Base-by-base conservation (phyloP, 305 asterid species). In the Solanum hybrid region DNA sequence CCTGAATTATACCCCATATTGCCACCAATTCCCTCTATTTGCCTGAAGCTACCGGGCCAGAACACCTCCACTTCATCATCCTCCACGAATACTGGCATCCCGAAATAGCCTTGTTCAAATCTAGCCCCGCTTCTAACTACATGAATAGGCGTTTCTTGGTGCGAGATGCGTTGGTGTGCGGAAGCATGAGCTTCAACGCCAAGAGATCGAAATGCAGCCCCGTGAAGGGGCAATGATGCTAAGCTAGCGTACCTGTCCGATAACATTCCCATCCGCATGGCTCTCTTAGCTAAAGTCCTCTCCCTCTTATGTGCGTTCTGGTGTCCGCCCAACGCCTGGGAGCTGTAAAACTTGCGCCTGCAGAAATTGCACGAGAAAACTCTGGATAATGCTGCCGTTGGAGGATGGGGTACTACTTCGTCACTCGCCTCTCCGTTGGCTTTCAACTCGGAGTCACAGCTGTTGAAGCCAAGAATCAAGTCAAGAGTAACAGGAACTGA, bases 231-330 rank as follows among this genome's bases (percentile, higher is more conserved):
- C 12, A 97, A 95, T 1, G 99, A 94, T 2, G 98, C 97, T 71
- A 97, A 89, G 89, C 97, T 97, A 2, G 99, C 96, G 35, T 94
- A 95, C 85, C 97, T 90, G 57, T 95, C 98, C 11, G 98, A 94
- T 40, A 95, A 91, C 95, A 96, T 94, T 42, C 96, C 98, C 97
- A 97, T 93, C 18, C 97, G 86, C 97, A 96, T 94, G 2, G 98
- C 99, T 90, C 98, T 89, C 91, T 96, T 97, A 0, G 98, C 99
- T 1, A 97, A 91, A 4, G 98, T 95, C 89, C 99, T 88, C 90
- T 97, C 99, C 61, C 99, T 92, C 90, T 97, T 97, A 91, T 97
- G 99, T 5, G 99, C 98, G 11, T 97, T 97, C 79, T 97, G 99
- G 89, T 97, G 99, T 1, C 99, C 98, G 10, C 99, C 99, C 83